Base-by-base conservation (phyloP, 2,329 filamentous ascomycete species). In the Amauroascus verrucosus region DNA sequence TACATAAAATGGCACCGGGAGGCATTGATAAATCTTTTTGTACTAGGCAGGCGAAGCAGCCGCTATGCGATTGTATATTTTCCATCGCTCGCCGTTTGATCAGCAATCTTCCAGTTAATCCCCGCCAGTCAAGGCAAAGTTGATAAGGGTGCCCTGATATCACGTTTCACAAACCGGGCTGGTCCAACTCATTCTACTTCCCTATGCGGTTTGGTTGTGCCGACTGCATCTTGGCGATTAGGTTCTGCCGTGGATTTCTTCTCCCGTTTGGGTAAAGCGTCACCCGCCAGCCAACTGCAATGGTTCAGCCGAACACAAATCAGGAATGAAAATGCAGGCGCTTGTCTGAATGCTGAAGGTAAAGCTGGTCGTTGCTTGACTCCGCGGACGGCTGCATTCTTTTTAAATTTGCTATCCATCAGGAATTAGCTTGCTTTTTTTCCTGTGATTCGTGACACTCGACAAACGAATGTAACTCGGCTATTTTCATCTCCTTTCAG, bases 181-280 rank as follows among this genome's bases (percentile, higher is more conserved):
- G 48, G 40, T 28, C 14, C 48, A 16, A 26, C 18, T 51, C 48
- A 26, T 51, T 35, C 16, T 22, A 35, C 26, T 44, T 35, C 26
- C 48, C 24, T 13, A 16, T 43, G 24, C 26, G 37, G 48, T 33
- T 43, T 51, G 37, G 48, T 51, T 37, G 48, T 43, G 48, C 48
- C 38, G 46, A 6, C n/a, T 32, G 46, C 7, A 37, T 49, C 22
- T 16, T 49, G 32, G 47, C 13, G 38, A 5, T 51, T 41, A 5
- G 28, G 26, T 6, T 22, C 20, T 13, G 22, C 26, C 38, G 20
- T 45, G 52, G 52, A 54, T 40, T 38, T 51, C 40, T 51, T 54
- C 47, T 45, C 53, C 53, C n/a, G 11, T 54, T 54, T 51, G 53
- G 53, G 53, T 51, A 54, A 54, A 43, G 53, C 24, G 53, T 32